These are phyloP conservation scores for Globisporangium paroecandrum DNA, from an alignment of 352 stramenopile species.

Conservation along the genomic window DNA sequence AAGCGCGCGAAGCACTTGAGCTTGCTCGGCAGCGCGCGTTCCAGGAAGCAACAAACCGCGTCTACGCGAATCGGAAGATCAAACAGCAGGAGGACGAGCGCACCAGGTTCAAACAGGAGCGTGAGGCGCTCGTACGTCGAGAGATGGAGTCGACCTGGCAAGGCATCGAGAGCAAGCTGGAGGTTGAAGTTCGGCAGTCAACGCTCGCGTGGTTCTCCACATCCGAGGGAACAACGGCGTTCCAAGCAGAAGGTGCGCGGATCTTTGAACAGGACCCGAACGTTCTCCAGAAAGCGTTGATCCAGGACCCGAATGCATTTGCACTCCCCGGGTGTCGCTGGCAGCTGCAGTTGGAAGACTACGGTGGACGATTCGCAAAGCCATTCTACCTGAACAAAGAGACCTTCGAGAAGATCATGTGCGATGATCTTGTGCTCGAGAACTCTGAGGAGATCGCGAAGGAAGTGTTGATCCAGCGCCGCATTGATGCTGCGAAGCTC, in stretches of 20 bases:
- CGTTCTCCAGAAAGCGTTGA: conserved; percentile 37
- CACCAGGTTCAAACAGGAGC: conserved; percentile 33
- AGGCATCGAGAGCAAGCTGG: conserved; percentile 39
- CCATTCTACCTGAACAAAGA: conserved; percentile 62
- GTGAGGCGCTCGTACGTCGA: conserved; percentile 13
- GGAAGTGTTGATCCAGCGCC: conserved; percentile 53
- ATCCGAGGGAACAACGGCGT: conserved; percentile 21
- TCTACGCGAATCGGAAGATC: conserved; percentile 44
- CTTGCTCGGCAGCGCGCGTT: conserved; percentile 34
- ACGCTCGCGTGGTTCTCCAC: conserved; percentile 47
- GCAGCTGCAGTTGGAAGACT: conserved; percentile 57
- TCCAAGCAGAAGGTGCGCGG: conserved; percentile 35
- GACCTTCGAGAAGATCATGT: conserved; percentile 66
- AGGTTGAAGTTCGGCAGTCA: conserved; percentile 36
- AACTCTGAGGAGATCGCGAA: conserved; percentile 55
- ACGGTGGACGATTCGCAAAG: conserved; percentile 52
- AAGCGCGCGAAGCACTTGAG: conserved; percentile 26
- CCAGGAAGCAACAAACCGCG: conserved; percentile 38
- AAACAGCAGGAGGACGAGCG: conserved; percentile 54
- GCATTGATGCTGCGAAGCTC: conserved; percentile 40
- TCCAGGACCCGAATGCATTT: conserved; percentile 32
- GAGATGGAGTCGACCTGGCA: conserved; percentile 45
- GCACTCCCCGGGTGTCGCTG: conserved; percentile 41
- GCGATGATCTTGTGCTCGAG: conserved; percentile 62
- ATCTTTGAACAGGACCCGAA: conserved; percentile 60